These are phyloP conservation scores for Ophiostoma sp. DNA, from an alignment of 2,329 filamentous ascomycete genomes.

Conservation along the genomic window DNA sequence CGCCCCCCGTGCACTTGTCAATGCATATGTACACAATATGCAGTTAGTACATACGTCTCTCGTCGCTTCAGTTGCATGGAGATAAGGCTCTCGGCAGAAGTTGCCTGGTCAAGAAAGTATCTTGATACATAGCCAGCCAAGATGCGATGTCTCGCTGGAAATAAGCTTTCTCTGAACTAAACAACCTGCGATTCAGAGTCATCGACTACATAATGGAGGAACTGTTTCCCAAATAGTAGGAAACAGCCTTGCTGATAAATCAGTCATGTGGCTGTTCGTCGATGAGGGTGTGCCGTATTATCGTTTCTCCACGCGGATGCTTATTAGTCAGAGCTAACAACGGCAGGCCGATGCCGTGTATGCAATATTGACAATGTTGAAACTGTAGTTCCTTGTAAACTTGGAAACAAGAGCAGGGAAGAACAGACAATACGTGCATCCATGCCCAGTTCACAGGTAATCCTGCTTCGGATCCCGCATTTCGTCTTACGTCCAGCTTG, in stretches of 20 bases:
- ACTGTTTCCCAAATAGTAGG: too few relatives aligned
- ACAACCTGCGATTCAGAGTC: not conserved
- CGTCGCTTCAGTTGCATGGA: too few relatives aligned
- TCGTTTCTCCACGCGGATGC: not conserved
- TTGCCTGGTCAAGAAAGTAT: not conserved
- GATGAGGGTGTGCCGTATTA: not conserved
- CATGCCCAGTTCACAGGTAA: not conserved
- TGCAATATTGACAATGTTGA: too few relatives aligned
- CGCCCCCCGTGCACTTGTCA: too few relatives aligned
- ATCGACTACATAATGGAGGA: not conserved
- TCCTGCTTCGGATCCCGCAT: not conserved
- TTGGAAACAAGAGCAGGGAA: too few relatives aligned
- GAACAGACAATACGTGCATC: too few relatives aligned
- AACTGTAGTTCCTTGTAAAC: too few relatives aligned
- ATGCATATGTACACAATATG: too few relatives aligned
- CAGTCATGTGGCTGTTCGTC: not conserved
- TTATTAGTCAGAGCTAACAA: too few relatives aligned
- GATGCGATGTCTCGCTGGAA: not conserved
- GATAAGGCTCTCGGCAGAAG: not conserved
- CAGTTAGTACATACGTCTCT: too few relatives aligned
- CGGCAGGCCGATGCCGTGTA: too few relatives aligned
- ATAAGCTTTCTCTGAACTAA: not conserved
- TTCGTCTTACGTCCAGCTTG: not conserved
- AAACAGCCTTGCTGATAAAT: not conserved
- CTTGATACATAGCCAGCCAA: not conserved